phyloP scores from a whole-genome alignment of 1,284 basidiomycete genomes.

The Apiotrichum domesticum region DNA sequence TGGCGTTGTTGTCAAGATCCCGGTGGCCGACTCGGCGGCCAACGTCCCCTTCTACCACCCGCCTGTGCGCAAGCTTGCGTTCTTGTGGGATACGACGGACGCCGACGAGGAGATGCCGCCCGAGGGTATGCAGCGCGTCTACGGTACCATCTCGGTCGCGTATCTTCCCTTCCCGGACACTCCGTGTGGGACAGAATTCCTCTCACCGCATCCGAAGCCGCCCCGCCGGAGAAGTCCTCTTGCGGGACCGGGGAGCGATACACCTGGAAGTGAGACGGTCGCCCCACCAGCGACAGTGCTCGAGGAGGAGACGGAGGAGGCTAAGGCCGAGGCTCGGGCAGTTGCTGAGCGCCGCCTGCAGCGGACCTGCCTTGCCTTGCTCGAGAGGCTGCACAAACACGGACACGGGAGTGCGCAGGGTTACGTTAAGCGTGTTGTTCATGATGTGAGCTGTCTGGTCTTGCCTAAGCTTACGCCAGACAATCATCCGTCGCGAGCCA shows the following conservation, averaged over 20 bases:
- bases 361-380: slow-evolving; percentile 69
- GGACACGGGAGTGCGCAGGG: slow-evolving; percentile 71
- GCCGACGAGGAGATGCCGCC: background rate
- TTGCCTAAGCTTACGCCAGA: slow-evolving; percentile 20
- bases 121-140: background rate
- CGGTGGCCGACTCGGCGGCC: slow-evolving; percentile 22
- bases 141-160: slow-evolving; percentile 22
- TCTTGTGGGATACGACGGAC: slow-evolving; percentile 25
- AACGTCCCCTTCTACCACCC: slow-evolving; percentile 46
- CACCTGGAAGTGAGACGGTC: background rate
- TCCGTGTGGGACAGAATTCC: slow-evolving; percentile 2
- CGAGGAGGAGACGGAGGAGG: slow-evolving; percentile 10
- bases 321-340: slow-evolving; percentile 1
- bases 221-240: slow-evolving; percentile 30
- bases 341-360: slow-evolving; percentile 54
- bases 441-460: slow-evolving; percentile 54
- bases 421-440: slow-evolving; percentile 78
- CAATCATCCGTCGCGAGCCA: slow-evolving; percentile 63
- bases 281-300: slow-evolving; percentile 14
- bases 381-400: slow-evolving; percentile 77
- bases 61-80: slow-evolving; percentile 35
- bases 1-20: slow-evolving; percentile 34
- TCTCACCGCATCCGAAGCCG: slow-evolving; percentile 10
- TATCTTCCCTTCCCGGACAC: slow-evolving; percentile 29
- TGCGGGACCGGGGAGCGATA: slow-evolving; percentile 14